These are phyloP conservation scores for Tulasnella sp. DNA, from an alignment of 768 basidiomycete species.

Conservation along the genomic window DNA sequence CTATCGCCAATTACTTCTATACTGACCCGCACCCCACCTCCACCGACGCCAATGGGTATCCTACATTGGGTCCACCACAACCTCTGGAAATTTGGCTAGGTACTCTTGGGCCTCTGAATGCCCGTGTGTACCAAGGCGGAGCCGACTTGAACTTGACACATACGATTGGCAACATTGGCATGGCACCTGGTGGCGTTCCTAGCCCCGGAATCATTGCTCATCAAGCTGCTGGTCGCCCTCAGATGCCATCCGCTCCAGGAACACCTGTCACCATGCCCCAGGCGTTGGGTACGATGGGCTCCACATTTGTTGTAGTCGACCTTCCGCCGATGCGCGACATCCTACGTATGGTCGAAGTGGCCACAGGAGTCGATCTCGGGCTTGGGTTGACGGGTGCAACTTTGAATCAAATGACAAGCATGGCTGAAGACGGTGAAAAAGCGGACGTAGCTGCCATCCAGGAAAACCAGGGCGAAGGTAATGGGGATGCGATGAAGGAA, in stretches of 20 bases:
- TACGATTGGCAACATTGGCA: constrained; percentile 12
- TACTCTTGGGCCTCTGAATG: constrained; percentile 71
- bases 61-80: constrained; percentile 34
- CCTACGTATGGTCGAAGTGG: constrained; percentile 65
- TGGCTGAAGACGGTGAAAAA: not conserved
- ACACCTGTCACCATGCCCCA: constrained; percentile 19
- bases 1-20: constrained; percentile 81
- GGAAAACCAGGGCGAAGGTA: not conserved
- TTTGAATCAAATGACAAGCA: not conserved
- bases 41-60: not conserved
- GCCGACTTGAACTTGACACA: constrained; percentile 26
- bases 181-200: constrained; percentile 5
- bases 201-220: constrained; percentile 7
- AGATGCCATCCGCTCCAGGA: constrained; percentile 7
- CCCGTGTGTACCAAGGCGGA: constrained; percentile 55
- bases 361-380: constrained; percentile 23
- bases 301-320: constrained; percentile 75
- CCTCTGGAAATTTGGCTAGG: constrained; percentile 84
- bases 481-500: constrained; percentile 11
- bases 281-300: constrained; percentile 25
- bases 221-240: constrained; percentile 7
- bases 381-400: not conserved
- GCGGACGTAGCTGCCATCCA: not conserved
- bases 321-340: constrained; percentile 68
- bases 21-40: constrained; percentile 47